Evolutionary conservation across 768 basidiomycete species (phyloP).

Genomic region (Xerocomellus intermedius): DNA sequence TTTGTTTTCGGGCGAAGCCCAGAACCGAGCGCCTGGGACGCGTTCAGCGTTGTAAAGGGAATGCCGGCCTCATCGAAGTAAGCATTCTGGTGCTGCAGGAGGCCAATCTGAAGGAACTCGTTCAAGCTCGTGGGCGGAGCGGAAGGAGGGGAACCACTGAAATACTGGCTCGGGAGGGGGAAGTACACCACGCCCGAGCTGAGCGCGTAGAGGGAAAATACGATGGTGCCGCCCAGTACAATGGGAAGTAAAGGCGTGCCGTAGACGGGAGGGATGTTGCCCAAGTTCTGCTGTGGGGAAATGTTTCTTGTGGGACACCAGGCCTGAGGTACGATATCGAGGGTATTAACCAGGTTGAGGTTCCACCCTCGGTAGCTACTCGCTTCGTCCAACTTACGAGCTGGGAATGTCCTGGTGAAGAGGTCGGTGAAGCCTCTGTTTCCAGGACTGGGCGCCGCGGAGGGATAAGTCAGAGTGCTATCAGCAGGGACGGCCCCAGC

Average conservation of each 20-base stretch:
- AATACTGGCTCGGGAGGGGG: constrained; percentile 7
- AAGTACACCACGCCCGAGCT: constrained; percentile 1
- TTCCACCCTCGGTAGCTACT: constrained; percentile 14
- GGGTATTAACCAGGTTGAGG: constrained; percentile 16
- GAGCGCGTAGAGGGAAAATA: not conserved
- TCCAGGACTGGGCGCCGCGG: constrained; percentile 16
- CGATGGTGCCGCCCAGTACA: not conserved
- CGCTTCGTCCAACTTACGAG: not conserved
- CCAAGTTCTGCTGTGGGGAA: constrained; percentile 9
- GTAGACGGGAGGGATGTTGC: constrained; percentile 13
- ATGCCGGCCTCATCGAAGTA: not conserved
- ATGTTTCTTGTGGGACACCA: not conserved
- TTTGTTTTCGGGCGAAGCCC: not conserved
- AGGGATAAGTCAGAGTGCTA: constrained; percentile 38
- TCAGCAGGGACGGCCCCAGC: constrained; percentile 2
- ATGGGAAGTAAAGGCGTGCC: not conserved
- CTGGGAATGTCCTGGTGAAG: constrained; percentile 1
- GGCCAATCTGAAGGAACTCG: not conserved
- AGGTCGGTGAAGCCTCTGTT: constrained; percentile 1
- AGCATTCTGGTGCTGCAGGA: too few species aligned
- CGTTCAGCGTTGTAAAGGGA: not conserved
- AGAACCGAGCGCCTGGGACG: too few species aligned
- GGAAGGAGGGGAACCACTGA: not conserved
- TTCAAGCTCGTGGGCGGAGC: not conserved
- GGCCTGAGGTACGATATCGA: constrained; percentile 14